Evolutionary conservation across 306 rosid species (phyloP).

Genomic region (Hippophae gyantsensis): DNA sequence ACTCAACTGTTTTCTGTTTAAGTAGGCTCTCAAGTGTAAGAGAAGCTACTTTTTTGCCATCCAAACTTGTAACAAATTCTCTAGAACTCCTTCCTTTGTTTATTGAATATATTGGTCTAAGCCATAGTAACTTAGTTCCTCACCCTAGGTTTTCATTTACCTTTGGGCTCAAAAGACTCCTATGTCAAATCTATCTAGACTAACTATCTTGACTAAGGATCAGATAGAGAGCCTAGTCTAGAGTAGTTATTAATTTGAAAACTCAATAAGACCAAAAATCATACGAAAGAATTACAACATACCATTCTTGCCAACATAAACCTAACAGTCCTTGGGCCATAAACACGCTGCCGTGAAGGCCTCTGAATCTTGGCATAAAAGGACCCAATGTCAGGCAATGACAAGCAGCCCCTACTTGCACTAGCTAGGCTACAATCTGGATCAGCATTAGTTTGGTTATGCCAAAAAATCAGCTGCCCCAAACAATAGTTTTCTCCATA

Average conservation of each 20-base stretch:
- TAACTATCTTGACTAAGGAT: too few species aligned
- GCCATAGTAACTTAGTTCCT: too few species aligned
- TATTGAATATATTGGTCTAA: too few species aligned
- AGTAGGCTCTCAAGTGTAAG: too few species aligned
- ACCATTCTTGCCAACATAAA: slow-evolving; percentile 93
- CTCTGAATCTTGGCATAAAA: slow-evolving; percentile 80
- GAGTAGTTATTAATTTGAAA: not conserved
- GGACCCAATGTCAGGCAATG: slow-evolving; percentile 73
- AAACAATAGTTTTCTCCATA: slow-evolving; percentile 91
- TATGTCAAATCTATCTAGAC: too few species aligned
- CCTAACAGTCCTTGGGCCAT: slow-evolving; percentile 86
- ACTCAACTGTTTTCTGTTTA: too few species aligned
- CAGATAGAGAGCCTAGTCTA: too few species aligned
- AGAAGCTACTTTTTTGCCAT: too few species aligned
- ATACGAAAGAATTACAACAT: slow-evolving; percentile 18
- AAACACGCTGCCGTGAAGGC: slow-evolving; percentile 72
- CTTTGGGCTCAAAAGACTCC: too few species aligned
- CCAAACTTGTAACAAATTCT: too few species aligned
- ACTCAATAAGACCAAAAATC: not conserved
- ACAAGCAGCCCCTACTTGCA: slow-evolving; percentile 81
- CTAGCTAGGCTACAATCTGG: slow-evolving; percentile 67
- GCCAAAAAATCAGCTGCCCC: slow-evolving; percentile 96
- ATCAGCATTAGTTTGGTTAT: slow-evolving; percentile 76
- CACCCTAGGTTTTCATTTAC: too few species aligned
- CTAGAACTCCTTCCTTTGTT: too few species aligned